Base-by-base conservation (phyloP, 768 basidiomycete genomes). In the Boletus speciosus region DNA sequence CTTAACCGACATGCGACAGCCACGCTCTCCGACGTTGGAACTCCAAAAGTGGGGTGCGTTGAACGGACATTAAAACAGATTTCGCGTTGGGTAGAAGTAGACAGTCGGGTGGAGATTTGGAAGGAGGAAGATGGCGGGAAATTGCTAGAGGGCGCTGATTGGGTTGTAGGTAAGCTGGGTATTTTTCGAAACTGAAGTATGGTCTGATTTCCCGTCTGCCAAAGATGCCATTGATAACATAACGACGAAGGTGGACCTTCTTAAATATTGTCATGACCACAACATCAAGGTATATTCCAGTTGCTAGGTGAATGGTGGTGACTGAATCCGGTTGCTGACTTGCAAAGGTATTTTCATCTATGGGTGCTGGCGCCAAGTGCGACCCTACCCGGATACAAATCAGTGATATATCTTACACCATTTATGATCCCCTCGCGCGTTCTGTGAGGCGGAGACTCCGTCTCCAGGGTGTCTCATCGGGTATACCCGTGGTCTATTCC, bases 191-290 rank as follows among this genome's bases (percentile, higher is more conserved):
- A 12, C 34, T 51, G 34, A 49, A 23, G 25, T 52, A 16, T 50
- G 40, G 23, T 38, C 37, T 65, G 38, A 55, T 51, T 39, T 31
- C 41, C 44, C 39, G 32, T 58, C 47, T 49, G 25, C 9, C n/a
- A 50, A 62, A 84, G 96, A 99, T 70, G 94, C 94, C 6, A 99
- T 98, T 55, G 96, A 98, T 72, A 98, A 99, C 66, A 96, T 98
- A 57, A 82, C 89, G 44, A 96, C 96, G 0, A 98, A 99, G 68
- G 93, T 97, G 11, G 95, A 98, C 63, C 76, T 98, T 41, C 79
- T 99, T 8, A 84, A 89, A 53, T 88, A 95, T 69, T 99, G 96
- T 63, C 81, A 89, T 62, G 81, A 86, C 51, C 76, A 87, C 58
- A 66, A 77, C 16, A 84, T 98, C 70, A 93, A 90, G 76, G 92